Conservation (phyloP, 2,329 filamentous ascomycete genomes). For the Alternaria burnsii region DNA sequence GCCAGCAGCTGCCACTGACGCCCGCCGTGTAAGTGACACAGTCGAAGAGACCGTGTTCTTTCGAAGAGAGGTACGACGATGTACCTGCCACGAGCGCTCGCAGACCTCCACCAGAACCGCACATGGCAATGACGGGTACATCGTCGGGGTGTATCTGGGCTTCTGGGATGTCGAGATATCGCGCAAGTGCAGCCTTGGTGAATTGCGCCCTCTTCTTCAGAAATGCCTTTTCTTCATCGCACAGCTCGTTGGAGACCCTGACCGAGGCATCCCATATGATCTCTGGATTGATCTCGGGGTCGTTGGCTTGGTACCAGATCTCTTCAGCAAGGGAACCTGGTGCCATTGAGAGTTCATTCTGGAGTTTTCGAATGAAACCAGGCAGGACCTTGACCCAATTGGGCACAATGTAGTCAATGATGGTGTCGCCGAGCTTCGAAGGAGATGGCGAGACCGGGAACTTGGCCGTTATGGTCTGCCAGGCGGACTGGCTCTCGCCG, state of each 20-base stretch:
- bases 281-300: conserved; percentile 84
- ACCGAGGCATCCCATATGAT: conserved; percentile 83
- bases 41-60: conserved; percentile 89
- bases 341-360: conserved; percentile 85
- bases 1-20: conserved; percentile 95
- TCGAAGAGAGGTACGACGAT: conserved; percentile 83
- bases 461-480: conserved; percentile 45
- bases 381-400: conserved; percentile 83
- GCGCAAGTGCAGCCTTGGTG: conserved; percentile 77
- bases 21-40: conserved; percentile 95
- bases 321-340: conserved; percentile 90
- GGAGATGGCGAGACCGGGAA: conserved; percentile 41
- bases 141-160: conserved; percentile 89
- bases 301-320: conserved; percentile 91
- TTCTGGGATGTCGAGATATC: conserved; percentile 80
- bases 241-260: conserved; percentile 81
- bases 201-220: conserved; percentile 72
- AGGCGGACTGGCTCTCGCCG: conserved; percentile 34
- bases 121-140: conserved; percentile 91
- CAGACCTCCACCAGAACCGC: conserved; percentile 90
- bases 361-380: conserved; percentile 80
- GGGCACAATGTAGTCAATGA: conserved; percentile 78
- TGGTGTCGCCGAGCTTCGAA: conserved; percentile 56
- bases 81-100: conserved; percentile 89
- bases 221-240: conserved; percentile 82